These are phyloP conservation scores for Paecilomyces formosus DNA, from an alignment of 2,329 filamentous ascomycete genomes.

Conservation along the genomic window DNA sequence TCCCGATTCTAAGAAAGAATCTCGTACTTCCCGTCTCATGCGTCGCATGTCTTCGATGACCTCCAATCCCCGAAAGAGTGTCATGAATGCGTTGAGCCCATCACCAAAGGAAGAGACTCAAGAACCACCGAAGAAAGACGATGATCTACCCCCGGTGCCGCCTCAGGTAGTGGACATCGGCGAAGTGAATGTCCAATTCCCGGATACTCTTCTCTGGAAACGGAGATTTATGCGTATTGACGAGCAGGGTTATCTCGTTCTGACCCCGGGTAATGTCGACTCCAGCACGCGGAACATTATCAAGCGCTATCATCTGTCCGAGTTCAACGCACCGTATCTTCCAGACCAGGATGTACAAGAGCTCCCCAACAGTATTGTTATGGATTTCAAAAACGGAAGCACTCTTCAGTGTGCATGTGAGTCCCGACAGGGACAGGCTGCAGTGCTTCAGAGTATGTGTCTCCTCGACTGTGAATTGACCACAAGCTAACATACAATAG, in stretches of 20 bases:
- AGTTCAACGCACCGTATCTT: slow-evolving; percentile 70
- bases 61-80: slow-evolving; percentile 44
- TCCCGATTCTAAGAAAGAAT: slow-evolving; percentile 47
- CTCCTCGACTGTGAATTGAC: background rate
- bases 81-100: slow-evolving; percentile 28
- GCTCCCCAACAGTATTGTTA: slow-evolving; percentile 72
- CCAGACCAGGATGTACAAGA: slow-evolving; percentile 91
- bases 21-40: slow-evolving; percentile 55
- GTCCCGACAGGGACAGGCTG: slow-evolving; percentile 46
- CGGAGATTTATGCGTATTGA: slow-evolving; percentile 82
- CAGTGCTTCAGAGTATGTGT: slow-evolving; percentile 44
- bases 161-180: slow-evolving; percentile 63
- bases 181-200: slow-evolving; percentile 95
- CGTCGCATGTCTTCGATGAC: slow-evolving; percentile 59
- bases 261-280: slow-evolving; percentile 62
- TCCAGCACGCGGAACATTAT: slow-evolving; percentile 53
- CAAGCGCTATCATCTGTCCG: slow-evolving; percentile 77
- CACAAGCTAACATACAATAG: slow-evolving; percentile 18
- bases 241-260: slow-evolving; percentile 70
- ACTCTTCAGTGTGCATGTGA: slow-evolving; percentile 58
- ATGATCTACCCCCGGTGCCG: slow-evolving; percentile 12
- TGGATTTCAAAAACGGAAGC: slow-evolving; percentile 56
- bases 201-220: slow-evolving; percentile 94
- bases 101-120: slow-evolving; percentile 29
- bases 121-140: slow-evolving; percentile 21